A percentile compares a stretch with the other conserved stretches of the same genome.
phyloP scores from a whole-genome alignment of 2,329 filamentous ascomycete genomes.

The Myriosclerotinia curreyana region DNA sequence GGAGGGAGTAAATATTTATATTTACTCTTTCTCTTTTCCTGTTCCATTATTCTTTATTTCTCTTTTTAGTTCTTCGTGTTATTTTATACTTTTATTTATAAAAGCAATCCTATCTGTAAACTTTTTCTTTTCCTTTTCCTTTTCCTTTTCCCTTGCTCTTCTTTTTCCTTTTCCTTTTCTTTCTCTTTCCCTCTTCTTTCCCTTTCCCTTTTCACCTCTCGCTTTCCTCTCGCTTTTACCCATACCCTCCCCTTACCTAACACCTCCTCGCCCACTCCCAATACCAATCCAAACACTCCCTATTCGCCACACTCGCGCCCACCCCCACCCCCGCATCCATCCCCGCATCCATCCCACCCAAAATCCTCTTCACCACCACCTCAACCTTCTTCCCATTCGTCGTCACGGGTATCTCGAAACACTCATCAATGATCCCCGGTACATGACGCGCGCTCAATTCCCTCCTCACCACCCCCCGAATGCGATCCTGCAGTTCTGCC shows the following conservation, averaged over 20 bases:
- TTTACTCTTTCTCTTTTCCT: too few species aligned
- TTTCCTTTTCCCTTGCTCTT: too few species aligned
- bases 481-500: constrained; percentile 56
- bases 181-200: too few species aligned
- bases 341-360: too few species aligned
- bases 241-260: background rate
- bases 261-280: constrained; percentile 60
- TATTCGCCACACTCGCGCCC: constrained; percentile 90
- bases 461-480: constrained; percentile 66
- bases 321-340: constrained; percentile 83
- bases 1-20: too few species aligned
- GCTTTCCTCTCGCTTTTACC: background rate
- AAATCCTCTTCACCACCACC: constrained; percentile 93
- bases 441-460: constrained; percentile 89
- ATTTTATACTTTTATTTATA: too few species aligned
- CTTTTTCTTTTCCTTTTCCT: too few species aligned
- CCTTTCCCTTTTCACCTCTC: too few species aligned
- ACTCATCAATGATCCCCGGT: constrained; percentile 76
- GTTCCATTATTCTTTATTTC: too few species aligned
- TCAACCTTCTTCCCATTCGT: constrained; percentile 98
- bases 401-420: constrained; percentile 78
- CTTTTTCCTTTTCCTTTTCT: too few species aligned
- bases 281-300: constrained; percentile 86
- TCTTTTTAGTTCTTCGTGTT: too few species aligned
- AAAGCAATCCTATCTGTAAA: too few species aligned